Percentiles rank a stretch among this genome's conserved stretches.
Evolutionary conservation across 2,329 filamentous ascomycete genomes (phyloP).

Genomic region (Cladosporium velox): DNA sequence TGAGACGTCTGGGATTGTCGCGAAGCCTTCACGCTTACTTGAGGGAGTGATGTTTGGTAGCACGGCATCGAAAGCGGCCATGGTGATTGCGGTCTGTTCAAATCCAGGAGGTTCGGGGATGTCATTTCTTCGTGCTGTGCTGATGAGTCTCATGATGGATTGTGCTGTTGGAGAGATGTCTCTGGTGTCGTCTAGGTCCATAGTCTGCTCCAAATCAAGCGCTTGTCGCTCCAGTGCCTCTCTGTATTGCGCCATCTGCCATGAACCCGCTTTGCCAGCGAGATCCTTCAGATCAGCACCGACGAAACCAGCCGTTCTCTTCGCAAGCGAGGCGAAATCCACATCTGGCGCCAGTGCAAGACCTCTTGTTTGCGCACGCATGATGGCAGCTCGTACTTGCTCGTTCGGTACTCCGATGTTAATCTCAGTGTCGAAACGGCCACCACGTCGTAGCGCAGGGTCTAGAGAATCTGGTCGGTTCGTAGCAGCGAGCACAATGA

Average conservation of each 20-base stretch:
- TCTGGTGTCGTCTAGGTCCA: slow-evolving; percentile 54
- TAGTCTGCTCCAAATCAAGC: slow-evolving; percentile 39
- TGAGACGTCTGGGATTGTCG: slow-evolving; percentile 87
- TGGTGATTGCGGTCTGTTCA: slow-evolving; percentile 59
- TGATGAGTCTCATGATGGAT: slow-evolving; percentile 50
- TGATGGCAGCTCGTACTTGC: slow-evolving; percentile 72
- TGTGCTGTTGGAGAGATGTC: slow-evolving; percentile 16
- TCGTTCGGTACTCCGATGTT: slow-evolving; percentile 87
- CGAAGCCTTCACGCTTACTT: slow-evolving; percentile 89
- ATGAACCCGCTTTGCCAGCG: slow-evolving; percentile 64
- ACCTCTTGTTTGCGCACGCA: slow-evolving; percentile 70
- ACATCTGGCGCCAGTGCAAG: slow-evolving; percentile 68
- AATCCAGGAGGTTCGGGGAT: slow-evolving; percentile 55
- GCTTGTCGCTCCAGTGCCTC: slow-evolving; percentile 50
- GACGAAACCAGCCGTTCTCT: slow-evolving; percentile 87
- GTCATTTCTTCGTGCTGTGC: slow-evolving; percentile 48
- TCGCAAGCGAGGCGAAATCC: slow-evolving; percentile 73
- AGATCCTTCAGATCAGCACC: slow-evolving; percentile 81
- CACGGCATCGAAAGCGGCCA: slow-evolving; percentile 71
- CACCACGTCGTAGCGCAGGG: slow-evolving; percentile 71
- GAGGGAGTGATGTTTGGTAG: slow-evolving; percentile 76
- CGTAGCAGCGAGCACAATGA: slow-evolving; percentile 89
- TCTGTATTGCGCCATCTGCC: slow-evolving; percentile 63
- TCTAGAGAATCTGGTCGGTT: slow-evolving; percentile 86
- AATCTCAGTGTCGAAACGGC: slow-evolving; percentile 79